Evolutionary conservation across 495 filamentous ascomycete genomes (phyloP).

Genomic region (Neurospora sp.): DNA sequence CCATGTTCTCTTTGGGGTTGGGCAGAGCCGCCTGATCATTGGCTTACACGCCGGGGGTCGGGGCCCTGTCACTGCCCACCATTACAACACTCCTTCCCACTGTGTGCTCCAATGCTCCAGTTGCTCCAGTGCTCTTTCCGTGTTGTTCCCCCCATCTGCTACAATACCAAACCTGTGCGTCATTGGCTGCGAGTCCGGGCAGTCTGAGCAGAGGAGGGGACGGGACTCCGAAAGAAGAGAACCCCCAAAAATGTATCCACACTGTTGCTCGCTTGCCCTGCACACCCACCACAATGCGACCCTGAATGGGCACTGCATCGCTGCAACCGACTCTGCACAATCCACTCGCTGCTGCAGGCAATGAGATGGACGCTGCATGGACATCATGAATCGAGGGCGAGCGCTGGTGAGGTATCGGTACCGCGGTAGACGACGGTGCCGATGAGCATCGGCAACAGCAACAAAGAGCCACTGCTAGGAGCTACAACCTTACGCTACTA

Average conservation of each 20-base stretch:
- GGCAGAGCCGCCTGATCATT: background rate
- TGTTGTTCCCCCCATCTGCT: background rate
- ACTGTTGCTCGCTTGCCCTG: background rate
- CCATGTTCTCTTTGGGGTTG: background rate
- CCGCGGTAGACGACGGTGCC: background rate
- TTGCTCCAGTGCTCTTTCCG: background rate
- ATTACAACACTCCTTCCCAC: background rate
- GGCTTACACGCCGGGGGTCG: background rate
- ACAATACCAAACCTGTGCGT: background rate
- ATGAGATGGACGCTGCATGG: background rate
- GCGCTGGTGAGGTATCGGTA: background rate
- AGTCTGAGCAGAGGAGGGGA: background rate
- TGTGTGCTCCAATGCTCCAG: background rate
- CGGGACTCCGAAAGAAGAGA: background rate
- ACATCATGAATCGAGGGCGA: background rate
- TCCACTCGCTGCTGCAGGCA: background rate
- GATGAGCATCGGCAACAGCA: background rate
- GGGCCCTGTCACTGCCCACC: background rate
- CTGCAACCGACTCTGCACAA: background rate
- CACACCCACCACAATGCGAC: background rate
- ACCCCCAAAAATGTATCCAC: background rate
- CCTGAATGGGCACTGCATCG: background rate
- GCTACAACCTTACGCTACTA: background rate
- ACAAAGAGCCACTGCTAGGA: background rate
- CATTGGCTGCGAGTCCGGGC: background rate